Percentiles rank a stretch among this genome's conserved stretches.
These are phyloP conservation scores for Dalechampia spathulata DNA, from an alignment of 441 rosid genomes.

Conservation along the genomic window DNA sequence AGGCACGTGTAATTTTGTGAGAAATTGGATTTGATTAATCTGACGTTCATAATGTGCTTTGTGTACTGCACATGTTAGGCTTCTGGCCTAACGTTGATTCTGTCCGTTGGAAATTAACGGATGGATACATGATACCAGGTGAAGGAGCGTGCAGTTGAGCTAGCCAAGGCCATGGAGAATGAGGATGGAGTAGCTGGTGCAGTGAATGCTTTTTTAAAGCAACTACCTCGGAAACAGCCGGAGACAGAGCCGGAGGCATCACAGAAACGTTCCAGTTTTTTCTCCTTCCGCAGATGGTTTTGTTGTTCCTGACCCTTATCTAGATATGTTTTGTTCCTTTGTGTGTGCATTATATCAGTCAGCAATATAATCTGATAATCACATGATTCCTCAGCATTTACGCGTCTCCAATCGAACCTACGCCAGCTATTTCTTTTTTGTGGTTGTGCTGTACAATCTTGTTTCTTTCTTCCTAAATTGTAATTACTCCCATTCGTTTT, in stretches of 20 bases:
- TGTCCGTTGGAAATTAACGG: background rate
- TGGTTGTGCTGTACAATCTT: conserved; percentile 1
- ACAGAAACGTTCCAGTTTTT: conserved; percentile 34
- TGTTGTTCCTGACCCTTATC: conserved; percentile 54
- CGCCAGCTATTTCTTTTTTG: background rate
- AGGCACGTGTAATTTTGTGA: conserved; percentile 32
- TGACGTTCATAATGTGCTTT: background rate
- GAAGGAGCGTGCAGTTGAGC: conserved; percentile 68
- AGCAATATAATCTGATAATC: background rate
- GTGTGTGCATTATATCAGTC: no score
- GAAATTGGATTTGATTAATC: background rate
- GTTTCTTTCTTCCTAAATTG: conserved; percentile 7
- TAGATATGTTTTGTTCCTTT: background rate
- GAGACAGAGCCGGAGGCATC: conserved; percentile 23
- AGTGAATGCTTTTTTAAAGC: conserved; percentile 88
- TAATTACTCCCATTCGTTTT: conserved; percentile 17
- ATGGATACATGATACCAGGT: conserved; percentile 43
- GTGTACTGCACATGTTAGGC: no score
- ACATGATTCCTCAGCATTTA: conserved; percentile 7
- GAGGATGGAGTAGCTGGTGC: conserved; percentile 98
- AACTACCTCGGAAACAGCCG: conserved; percentile 44
- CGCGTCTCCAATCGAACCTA: background rate
- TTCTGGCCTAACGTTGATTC: no score
- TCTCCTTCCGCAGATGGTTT: conserved; percentile 63
- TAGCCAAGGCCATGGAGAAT: conserved; percentile 84